These are phyloP conservation scores for Didymella segeticola DNA, from an alignment of 2,329 filamentous ascomycete species.

Conservation along the genomic window DNA sequence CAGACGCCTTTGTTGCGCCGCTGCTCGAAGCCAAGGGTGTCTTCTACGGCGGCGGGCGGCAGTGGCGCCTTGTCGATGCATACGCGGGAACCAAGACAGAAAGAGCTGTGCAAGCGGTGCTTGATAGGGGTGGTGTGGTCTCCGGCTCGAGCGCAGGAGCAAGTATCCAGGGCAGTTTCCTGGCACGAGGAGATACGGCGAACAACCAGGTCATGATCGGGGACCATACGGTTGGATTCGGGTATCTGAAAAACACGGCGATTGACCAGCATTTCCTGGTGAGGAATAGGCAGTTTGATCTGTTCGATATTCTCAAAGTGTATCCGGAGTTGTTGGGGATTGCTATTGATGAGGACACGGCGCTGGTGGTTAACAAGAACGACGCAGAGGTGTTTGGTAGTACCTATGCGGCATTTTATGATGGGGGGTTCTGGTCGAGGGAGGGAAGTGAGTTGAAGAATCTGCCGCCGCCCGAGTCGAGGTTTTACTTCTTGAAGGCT, in stretches of 20 bases:
- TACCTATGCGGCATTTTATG: conserved; percentile 35
- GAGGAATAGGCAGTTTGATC: conserved; percentile 35
- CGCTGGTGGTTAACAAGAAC: conserved; percentile 30
- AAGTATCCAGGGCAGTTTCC: conserved; percentile 31
- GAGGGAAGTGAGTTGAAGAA: conserved; percentile 29
- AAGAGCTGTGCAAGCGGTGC: conserved; percentile 25
- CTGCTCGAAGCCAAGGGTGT: conserved; percentile 28
- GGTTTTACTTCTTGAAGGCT: conserved; percentile 32
- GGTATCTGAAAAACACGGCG: conserved; percentile 34
- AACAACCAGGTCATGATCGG: conserved; percentile 35
- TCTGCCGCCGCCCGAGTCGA: conserved; percentile 18
- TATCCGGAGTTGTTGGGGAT: conserved; percentile 30
- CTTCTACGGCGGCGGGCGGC: conserved; percentile 34
- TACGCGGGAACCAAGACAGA: conserved; percentile 36
- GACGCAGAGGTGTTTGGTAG: conserved; percentile 34
- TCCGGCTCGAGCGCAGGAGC: conserved; percentile 33
- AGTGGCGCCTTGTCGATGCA: conserved; percentile 36
- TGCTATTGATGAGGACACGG: conserved; percentile 37
- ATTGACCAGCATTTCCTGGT: conserved; percentile 38
- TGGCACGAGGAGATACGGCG: conserved; percentile 31
- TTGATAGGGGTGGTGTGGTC: conserved; percentile 31
- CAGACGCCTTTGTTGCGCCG: conserved; percentile 30
- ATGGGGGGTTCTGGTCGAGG: conserved; percentile 36
- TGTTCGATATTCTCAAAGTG: conserved; percentile 31
- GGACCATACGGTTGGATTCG: conserved; percentile 31